Evolutionary conservation across 306 rosid species (phyloP).

Genomic region (Carpinus viminea): DNA sequence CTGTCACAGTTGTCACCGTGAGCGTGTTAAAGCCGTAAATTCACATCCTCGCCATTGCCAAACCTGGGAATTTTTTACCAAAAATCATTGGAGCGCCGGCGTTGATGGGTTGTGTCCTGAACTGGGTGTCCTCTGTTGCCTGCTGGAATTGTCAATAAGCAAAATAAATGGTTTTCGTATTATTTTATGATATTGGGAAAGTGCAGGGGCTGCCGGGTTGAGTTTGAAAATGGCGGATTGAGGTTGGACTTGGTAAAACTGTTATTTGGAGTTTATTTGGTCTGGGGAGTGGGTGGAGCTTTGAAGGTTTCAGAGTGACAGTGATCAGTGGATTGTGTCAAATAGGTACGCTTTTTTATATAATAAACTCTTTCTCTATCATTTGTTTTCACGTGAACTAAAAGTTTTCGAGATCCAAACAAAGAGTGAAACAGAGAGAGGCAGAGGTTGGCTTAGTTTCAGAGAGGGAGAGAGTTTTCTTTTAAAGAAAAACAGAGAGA

Average conservation of each 20-base stretch:
- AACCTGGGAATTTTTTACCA: too few species aligned
- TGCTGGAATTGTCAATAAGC: slow-evolving; percentile 32
- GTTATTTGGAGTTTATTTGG: not conserved
- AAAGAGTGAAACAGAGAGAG: slow-evolving; percentile 9
- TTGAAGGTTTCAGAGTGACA: slow-evolving; percentile 45
- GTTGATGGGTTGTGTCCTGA: slow-evolving; percentile 14
- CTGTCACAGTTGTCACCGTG: too few species aligned
- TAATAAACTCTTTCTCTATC: slow-evolving; percentile 14
- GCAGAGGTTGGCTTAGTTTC: not conserved
- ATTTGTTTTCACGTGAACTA: not conserved
- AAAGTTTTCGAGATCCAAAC: too few species aligned
- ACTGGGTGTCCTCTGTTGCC: slow-evolving; percentile 1
- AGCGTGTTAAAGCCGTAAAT: too few species aligned
- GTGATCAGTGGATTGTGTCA: slow-evolving; percentile 30
- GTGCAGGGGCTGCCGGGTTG: not conserved
- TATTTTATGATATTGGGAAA: too few species aligned
- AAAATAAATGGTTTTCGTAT: not conserved
- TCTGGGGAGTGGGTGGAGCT: slow-evolving; percentile 7
- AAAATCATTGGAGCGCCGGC: slow-evolving; percentile 38
- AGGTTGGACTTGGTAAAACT: slow-evolving; percentile 42
- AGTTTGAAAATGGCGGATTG: slow-evolving; percentile 22
- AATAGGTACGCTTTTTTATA: slow-evolving; percentile 43
- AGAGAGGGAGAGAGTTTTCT: not conserved
- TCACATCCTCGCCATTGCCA: too few species aligned
- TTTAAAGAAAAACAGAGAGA: not conserved